A percentile compares a stretch with the other conserved stretches of the same genome.
phyloP scores from a whole-genome alignment of 495 filamentous ascomycete species.

The Peziza echinospora region DNA sequence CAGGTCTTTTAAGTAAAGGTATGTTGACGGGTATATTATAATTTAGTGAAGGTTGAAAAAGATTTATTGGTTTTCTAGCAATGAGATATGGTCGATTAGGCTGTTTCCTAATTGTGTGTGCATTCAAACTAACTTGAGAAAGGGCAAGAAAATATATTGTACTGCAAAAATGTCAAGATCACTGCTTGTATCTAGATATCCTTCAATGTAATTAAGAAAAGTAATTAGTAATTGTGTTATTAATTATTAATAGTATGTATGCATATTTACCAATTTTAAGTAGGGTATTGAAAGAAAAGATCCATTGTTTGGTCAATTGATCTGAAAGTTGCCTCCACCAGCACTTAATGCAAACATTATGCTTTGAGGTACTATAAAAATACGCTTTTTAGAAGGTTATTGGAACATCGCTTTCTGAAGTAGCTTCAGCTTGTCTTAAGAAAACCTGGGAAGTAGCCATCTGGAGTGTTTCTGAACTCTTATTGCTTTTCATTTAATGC shows the following conservation, averaged over 20 bases:
- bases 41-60: too few species aligned
- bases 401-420: background rate
- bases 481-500: background rate
- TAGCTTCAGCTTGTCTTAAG: background rate
- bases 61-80: background rate
- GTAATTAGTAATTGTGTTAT: too few species aligned
- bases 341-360: constrained; percentile 1
- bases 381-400: background rate
- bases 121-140: background rate
- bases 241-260: too few species aligned
- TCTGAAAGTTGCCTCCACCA: constrained; percentile 2
- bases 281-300: background rate
- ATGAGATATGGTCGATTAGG: background rate
- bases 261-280: too few species aligned
- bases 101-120: background rate
- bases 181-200: background rate
- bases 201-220: too few species aligned
- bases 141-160: background rate
- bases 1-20: too few species aligned
- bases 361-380: constrained; percentile 1
- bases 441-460: background rate
- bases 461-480: background rate
- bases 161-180: background rate
- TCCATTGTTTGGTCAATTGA: background rate
- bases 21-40: too few species aligned